Evolutionary conservation across 176 grass and related monocot genomes (phyloP).

Genomic region (Carex scoparia): DNA sequence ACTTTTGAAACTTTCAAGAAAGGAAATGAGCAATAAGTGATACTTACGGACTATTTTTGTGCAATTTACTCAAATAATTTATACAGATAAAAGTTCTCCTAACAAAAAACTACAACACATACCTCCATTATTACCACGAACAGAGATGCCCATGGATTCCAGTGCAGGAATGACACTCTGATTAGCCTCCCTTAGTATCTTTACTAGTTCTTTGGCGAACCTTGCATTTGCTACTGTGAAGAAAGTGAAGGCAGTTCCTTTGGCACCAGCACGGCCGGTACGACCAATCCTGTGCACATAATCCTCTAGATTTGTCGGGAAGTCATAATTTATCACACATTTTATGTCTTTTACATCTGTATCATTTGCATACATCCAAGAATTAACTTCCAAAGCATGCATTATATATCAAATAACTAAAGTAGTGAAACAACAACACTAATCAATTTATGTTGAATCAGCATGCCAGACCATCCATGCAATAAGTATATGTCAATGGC

Average conservation of each 20-base stretch:
- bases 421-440: not conserved
- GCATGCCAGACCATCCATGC: not conserved
- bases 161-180: constrained; percentile 75
- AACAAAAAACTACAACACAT: not conserved
- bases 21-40: not conserved
- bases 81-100: not conserved
- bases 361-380: constrained; percentile 29
- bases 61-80: not conserved
- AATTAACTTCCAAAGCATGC: not conserved
- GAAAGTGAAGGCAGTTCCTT: constrained; percentile 75
- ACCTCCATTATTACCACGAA: constrained; percentile 47
- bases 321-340: constrained; percentile 98
- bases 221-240: constrained; percentile 71
- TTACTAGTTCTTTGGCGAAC: constrained; percentile 76
- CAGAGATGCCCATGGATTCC: constrained; percentile 53
- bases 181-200: constrained; percentile 73
- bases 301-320: constrained; percentile 87
- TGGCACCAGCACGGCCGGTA: constrained; percentile 90
- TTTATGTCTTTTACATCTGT: constrained; percentile 99
- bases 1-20: not conserved
- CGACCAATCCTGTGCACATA: constrained; percentile 98
- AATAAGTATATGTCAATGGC: not conserved
- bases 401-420: not conserved
- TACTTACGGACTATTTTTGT: not conserved
- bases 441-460: not conserved